Conservation (phyloP, 306 rosid genomes). For the Rosa persica region DNA sequence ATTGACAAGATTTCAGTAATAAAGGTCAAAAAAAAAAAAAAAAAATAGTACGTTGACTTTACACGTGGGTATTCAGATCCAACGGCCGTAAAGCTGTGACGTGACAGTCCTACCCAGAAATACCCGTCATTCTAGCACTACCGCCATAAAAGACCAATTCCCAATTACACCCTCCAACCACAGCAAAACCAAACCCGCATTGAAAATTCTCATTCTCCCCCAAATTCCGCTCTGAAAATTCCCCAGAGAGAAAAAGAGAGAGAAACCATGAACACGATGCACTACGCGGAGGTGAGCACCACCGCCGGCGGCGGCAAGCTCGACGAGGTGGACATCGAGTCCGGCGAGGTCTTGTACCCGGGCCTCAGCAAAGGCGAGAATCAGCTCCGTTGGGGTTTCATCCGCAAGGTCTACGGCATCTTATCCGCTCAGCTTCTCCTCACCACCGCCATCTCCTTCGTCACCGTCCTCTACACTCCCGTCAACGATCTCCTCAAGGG, state of each 20-base stretch:
- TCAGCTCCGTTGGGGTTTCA: conserved; percentile 96
- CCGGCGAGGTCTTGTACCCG: conserved; percentile 78
- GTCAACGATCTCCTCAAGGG: conserved; percentile 78
- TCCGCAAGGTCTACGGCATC: conserved; percentile 93
- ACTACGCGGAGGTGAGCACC: conserved; percentile 47
- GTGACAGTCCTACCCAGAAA: not conserved
- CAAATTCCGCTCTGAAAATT: not conserved
- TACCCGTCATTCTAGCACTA: not conserved
- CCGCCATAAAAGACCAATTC: not conserved
- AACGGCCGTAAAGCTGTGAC: not conserved
- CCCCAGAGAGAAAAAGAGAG: conserved; percentile 6
- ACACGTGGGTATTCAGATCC: not conserved
- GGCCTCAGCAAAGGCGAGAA: conserved; percentile 78
- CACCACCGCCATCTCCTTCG: conserved; percentile 70
- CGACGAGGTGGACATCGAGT: conserved; percentile 68
- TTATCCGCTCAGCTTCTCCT: conserved; percentile 77
- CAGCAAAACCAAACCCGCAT: not conserved
- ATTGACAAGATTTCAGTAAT: too few species aligned
- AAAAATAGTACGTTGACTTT: not conserved
- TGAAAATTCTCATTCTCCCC: not conserved
- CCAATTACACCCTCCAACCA: not conserved
- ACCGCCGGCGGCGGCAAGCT: conserved; percentile 24
- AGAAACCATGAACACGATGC: conserved; percentile 23
- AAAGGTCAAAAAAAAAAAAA: too few species aligned
- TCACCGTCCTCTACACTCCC: conserved; percentile 71